These are phyloP conservation scores for Tylopilus orsonianus DNA, from an alignment of 1,284 basidiomycete genomes.

Conservation along the genomic window DNA sequence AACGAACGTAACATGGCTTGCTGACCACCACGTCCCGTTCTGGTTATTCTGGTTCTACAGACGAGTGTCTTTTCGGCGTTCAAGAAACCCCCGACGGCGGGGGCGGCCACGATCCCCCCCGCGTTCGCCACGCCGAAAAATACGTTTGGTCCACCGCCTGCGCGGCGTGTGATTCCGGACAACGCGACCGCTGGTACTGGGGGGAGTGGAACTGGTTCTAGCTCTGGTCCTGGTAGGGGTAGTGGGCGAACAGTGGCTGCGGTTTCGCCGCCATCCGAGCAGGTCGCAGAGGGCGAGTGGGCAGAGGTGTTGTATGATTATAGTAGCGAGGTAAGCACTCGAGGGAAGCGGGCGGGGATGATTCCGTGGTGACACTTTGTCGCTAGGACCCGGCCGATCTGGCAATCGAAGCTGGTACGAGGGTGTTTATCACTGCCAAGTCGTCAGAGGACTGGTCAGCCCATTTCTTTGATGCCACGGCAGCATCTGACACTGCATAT, in stretches of 20 bases:
- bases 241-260: not conserved
- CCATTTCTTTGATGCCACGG: not conserved
- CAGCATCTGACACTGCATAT: constrained; percentile 3
- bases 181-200: constrained; percentile 19
- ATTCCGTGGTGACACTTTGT: not conserved
- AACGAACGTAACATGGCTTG: too few relatives aligned
- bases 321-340: constrained; percentile 51
- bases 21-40: too few relatives aligned
- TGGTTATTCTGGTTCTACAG: too few relatives aligned
- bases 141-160: constrained; percentile 57
- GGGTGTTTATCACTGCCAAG: constrained; percentile 58
- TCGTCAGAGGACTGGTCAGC: constrained; percentile 74
- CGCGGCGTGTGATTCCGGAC: constrained; percentile 38
- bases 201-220: not conserved
- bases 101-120: constrained; percentile 41
- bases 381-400: constrained; percentile 67
- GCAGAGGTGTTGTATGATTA: constrained; percentile 78
- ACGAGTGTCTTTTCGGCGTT: constrained; percentile 22
- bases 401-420: constrained; percentile 50
- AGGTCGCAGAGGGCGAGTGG: constrained; percentile 63
- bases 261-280: constrained; percentile 33
- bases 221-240: not conserved
- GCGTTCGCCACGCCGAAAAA: constrained; percentile 49
- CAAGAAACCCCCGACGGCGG: constrained; percentile 29
- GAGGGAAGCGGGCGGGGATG: not conserved